Evolutionary conservation across 768 basidiomycete species (phyloP), one percentile per base, ranked within the genome.

Genomic region (Lactarius hatsudake): DNA sequence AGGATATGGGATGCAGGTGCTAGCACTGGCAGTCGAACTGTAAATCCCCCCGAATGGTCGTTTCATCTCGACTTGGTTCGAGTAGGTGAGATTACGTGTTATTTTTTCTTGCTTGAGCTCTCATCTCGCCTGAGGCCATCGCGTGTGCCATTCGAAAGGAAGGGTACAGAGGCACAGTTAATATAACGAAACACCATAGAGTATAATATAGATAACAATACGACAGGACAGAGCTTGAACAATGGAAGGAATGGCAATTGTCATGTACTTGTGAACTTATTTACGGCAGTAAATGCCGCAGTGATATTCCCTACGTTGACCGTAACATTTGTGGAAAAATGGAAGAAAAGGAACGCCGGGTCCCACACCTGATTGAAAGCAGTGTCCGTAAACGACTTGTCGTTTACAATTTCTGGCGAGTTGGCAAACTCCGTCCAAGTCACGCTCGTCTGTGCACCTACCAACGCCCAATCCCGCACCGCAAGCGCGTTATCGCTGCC

Each of bases 381-480:
- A 1, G 59, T 57, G 70, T 85, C 79, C 18, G 75, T 76, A 59
- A 82, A 75, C n/a, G 81, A 78, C 28, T 71, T 74, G 74, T 89
- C 87, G 20, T 76, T 78, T 54, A 86, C 84, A 54, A 86, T 79
- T 59, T 78, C 71, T 36, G 83, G 77, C 20, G 86, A 82, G 20
- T 81, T 78, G 9, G 84, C 77, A 63, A 79, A 79, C 65, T 86
- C 79, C 3, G 87, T 77, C 87, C 87, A 89, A 28, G 78, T 71
- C 42, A 87, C 76, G 23, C 75, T 71, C 34, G 74, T 73, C 45
- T 75, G 73, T 42, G 79, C 74, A 20, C 75, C 78, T 42, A 78
- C 75, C 60, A 87, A 81, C 8, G 84, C 80, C 86, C 86, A 88
- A 59, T 80, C 74, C 10, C 87, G 82, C 59, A 88, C 72, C 28